Evolutionary conservation across 1,284 basidiomycete species (phyloP), one percentile per base, ranked within the genome.

Genomic region (Mrakiaceae sp.): DNA sequence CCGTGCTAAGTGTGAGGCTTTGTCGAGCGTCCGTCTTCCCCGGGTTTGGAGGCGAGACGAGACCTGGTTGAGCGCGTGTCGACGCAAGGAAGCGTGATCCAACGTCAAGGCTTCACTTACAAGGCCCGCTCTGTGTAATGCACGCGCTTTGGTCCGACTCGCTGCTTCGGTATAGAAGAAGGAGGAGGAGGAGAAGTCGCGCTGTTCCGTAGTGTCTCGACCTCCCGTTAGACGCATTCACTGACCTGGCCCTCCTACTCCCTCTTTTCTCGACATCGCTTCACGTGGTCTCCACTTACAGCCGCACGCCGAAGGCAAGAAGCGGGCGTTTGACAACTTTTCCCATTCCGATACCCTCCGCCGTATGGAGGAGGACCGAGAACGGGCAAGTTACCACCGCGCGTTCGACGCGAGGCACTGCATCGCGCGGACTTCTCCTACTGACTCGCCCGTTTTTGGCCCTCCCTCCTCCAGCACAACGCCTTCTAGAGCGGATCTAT

Each of bases 361-460:
- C 56, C 85, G 92, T 4, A 95, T 97, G 67, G 93, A 97, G 74
- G 93, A 95, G 71, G 94, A 97, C 74, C 81, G 93, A 2, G 93
- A 97, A 73, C 82, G 94, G 46, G 79, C 80, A 53, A 64, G 77
- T 68, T 27, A 4, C 43, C 60, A 40, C 47, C 49, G 54, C 49
- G 54, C 14, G 55, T 54, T 2, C 39, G 46, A 6, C 27, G 42
- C 58, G 7, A 5, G 50, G 11, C 5, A 14, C 27, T 27, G 12
- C 16, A 55, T 27, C 39, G 7, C 2, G 14, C 39, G 11, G n/a
- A 11, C n/a, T 39, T 5, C 51, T 56, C 46, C 43, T 42, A 14
- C 50, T 42, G 46, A n/a, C 47, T 10, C 58, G 64, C 51, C n/a
- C 16, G 48, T 14, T 16, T 42, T 6, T 52, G 3, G n/a, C 40